Conservation (phyloP, 805 yeast species). For the Lipomyces yamadae region DNA sequence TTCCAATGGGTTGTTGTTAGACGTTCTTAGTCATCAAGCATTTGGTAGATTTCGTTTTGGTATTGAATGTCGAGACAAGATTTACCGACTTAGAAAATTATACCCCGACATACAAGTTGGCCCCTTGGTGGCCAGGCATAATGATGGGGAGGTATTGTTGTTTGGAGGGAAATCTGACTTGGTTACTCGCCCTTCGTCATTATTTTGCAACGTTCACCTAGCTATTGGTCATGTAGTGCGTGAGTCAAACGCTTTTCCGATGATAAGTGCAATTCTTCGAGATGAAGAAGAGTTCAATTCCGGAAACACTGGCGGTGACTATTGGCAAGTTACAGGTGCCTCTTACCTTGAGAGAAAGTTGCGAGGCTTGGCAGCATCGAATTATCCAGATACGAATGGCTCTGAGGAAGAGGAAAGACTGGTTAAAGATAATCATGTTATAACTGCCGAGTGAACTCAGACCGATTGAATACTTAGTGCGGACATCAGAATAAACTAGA, state of each 20-base stretch:
- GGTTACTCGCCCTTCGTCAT: neutral
- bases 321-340: neutral
- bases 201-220: slow-evolving; percentile 3
- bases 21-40: too few species aligned
- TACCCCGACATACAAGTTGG: too few species aligned
- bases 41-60: slow-evolving; percentile 3
- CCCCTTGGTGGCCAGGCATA: neutral
- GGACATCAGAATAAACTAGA: neutral
- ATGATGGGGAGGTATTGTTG: neutral
- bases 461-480: neutral
- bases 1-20: neutral
- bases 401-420: neutral
- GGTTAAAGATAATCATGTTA: neutral
- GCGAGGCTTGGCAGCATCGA: slow-evolving; percentile 3
- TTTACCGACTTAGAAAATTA: neutral
- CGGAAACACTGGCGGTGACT: slow-evolving; percentile 1
- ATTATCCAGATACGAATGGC: neutral
- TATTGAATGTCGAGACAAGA: neutral
- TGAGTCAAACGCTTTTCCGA: neutral
- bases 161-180: slow-evolving; percentile 1
- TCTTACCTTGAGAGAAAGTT: slow-evolving; percentile 6
- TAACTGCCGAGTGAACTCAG: neutral
- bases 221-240: slow-evolving; percentile 2
- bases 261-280: neutral
- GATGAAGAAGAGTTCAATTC: slow-evolving; percentile 4